Evolutionary conservation across 2,329 filamentous ascomycete species (phyloP).

Genomic region (Botrytis deweyae): DNA sequence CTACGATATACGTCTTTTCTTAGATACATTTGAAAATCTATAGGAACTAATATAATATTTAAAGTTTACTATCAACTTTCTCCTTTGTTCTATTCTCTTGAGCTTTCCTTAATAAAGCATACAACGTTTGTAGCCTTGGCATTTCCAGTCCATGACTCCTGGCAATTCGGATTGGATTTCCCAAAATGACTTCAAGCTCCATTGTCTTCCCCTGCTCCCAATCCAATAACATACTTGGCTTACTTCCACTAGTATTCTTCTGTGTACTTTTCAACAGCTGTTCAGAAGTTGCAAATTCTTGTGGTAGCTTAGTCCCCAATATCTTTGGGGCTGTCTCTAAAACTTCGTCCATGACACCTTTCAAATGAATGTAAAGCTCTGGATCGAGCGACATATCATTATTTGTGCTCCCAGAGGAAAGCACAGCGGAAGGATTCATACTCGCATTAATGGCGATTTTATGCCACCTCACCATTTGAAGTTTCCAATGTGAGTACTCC

Average conservation of each 20-base stretch:
- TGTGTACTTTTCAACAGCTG: constrained; percentile 62
- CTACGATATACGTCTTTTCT: too few relatives aligned
- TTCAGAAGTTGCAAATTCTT: constrained; percentile 60
- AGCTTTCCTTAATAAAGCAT: constrained; percentile 53
- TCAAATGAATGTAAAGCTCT: constrained; percentile 61
- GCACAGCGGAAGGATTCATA: constrained; percentile 71
- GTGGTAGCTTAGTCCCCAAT: constrained; percentile 59
- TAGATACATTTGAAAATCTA: too few relatives aligned
- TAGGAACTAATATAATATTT: not conserved
- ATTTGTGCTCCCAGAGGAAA: constrained; percentile 64
- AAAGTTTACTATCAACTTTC: constrained; percentile 29
- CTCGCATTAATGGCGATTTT: constrained; percentile 75
- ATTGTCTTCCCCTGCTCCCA: constrained; percentile 53
- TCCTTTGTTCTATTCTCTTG: constrained; percentile 43
- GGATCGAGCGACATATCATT: constrained; percentile 63
- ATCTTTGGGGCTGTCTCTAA: constrained; percentile 62
- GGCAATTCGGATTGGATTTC: constrained; percentile 54
- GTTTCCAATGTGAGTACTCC: constrained; percentile 60
- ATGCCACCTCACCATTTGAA: constrained; percentile 73
- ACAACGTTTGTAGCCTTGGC: constrained; percentile 54
- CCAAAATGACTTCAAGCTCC: constrained; percentile 57
- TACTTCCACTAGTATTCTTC: constrained; percentile 60
- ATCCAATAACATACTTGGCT: constrained; percentile 52
- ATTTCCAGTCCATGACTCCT: constrained; percentile 51
- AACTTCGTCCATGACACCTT: constrained; percentile 69